Conservation (phyloP, 2,329 filamentous ascomycete species). For the Diaporthe ampelina region DNA sequence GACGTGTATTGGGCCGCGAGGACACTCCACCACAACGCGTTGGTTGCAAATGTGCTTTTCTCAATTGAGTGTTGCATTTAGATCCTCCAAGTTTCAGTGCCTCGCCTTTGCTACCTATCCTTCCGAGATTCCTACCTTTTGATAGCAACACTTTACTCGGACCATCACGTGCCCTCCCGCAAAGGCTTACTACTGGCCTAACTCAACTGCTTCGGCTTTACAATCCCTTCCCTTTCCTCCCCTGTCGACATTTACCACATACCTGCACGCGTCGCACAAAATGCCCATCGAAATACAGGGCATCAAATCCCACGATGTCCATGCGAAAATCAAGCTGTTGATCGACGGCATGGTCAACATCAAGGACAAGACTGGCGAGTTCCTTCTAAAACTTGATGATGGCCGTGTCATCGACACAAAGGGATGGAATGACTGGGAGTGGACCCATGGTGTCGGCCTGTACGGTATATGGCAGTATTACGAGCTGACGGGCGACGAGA, state of each 20-base stretch:
- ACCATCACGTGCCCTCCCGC: not conserved
- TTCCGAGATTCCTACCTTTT: not conserved
- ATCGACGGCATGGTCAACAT: conserved; percentile 84
- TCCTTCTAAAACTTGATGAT: conserved; percentile 78
- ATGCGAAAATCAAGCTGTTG: conserved; percentile 72
- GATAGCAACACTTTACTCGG: not conserved
- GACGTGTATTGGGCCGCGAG: conserved; percentile 7
- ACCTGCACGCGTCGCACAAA: conserved; percentile 35
- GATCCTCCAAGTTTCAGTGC: not conserved
- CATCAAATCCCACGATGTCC: conserved; percentile 62
- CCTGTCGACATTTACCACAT: not conserved
- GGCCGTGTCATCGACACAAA: conserved; percentile 87
- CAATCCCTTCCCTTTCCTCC: not conserved
- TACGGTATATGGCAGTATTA: conserved; percentile 90
- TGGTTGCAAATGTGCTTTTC: conserved; percentile 10
- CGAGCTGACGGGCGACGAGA: conserved; percentile 74
- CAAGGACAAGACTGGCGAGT: conserved; percentile 80
- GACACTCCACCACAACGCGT: not conserved
- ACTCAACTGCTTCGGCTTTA: not conserved
- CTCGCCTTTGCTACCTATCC: not conserved
- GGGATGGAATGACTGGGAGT: conserved; percentile 87
- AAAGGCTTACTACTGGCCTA: not conserved
- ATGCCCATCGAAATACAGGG: conserved; percentile 61
- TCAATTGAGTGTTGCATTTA: not conserved
- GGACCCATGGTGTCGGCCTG: conserved; percentile 84